Evolutionary conservation across 352 stramenopile species (phyloP).

Genomic region (Globisporangium iwayamae): DNA sequence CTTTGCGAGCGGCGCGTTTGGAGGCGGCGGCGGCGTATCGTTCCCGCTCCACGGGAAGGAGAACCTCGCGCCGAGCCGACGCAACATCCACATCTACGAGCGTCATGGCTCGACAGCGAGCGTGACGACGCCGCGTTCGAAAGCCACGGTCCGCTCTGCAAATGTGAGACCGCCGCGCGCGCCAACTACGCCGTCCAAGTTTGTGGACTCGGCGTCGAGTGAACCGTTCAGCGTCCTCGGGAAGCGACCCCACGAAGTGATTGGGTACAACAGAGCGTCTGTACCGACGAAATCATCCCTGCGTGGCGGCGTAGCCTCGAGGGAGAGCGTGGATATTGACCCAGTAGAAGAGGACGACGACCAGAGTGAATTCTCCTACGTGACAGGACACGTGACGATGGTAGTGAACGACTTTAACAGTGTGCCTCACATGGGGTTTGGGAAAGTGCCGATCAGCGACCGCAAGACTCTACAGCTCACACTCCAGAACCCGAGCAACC

Average conservation of each 20-base stretch:
- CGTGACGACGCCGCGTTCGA: constrained; percentile 1
- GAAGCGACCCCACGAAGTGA: constrained; percentile 12
- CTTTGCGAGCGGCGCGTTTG: constrained; percentile 1
- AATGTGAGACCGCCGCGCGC: constrained; percentile 12
- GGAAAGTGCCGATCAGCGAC: constrained; percentile 42
- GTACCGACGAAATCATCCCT: neutral
- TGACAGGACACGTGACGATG: constrained; percentile 22
- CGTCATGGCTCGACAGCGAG: neutral
- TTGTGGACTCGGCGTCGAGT: neutral
- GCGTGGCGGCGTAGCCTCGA: neutral
- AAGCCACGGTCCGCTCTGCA: neutral
- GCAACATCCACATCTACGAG: constrained; percentile 17
- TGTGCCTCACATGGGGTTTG: constrained; percentile 47
- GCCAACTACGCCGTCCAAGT: constrained; percentile 11
- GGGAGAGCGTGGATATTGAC: neutral
- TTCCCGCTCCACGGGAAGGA: constrained; percentile 16
- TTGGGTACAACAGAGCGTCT: neutral
- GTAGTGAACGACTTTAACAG: constrained; percentile 45
- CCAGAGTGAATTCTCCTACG: neutral
- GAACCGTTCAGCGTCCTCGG: constrained; percentile 18
- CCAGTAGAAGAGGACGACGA: constrained; percentile 1
- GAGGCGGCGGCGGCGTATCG: neutral
- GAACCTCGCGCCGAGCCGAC: constrained; percentile 19
- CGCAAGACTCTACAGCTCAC: constrained; percentile 43
- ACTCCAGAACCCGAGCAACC: constrained; percentile 55